Base-by-base conservation (phyloP, 1,284 basidiomycete genomes). In the Kwoniella shivajii region DNA sequence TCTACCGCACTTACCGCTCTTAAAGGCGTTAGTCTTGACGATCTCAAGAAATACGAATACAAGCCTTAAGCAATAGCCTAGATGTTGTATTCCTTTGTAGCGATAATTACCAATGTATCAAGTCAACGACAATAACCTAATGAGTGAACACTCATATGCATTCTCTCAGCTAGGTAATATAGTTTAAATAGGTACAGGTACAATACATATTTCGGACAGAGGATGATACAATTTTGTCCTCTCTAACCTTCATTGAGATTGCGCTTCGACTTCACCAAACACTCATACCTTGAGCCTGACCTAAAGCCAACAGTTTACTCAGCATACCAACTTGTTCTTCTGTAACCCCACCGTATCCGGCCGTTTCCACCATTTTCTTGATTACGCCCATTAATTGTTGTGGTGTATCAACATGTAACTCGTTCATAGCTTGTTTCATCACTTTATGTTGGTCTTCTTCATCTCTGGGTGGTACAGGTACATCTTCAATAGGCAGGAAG, bases 1-100 rank as follows among this genome's bases (percentile, higher is more conserved):
- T 66, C 73, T 3, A 78, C 74, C 0, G 71, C 73, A 3, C 52
- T 75, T 18, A 64, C 64, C 31, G 68, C 72, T 20, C 59, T 77
- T 33, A 64, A 64, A 44, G 64, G 59, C 1, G 64, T 76, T 30
- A 61, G 57, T 46, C 50, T 74, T 44, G 69, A 71, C 13, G 74
- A 78, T 50, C 61, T 78, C 56, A 52, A 65, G 57, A 56, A 64
- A 14, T 77, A 69, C 56, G 63, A 66, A 50, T 61, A 49, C 38
- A 54, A 59, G 39, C 38, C 47, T 18, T 47, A 34, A n/a, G n/a
- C n/a, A n/a, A n/a, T n/a, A n/a, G n/a, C n/a, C n/a, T n/a, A n/a
- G n/a, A n/a, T n/a, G n/a, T n/a, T n/a, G n/a, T n/a, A n/a, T n/a
- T n/a, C n/a, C n/a, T n/a, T n/a, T n/a, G n/a, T n/a, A n/a, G n/a